Base-by-base conservation (phyloP, 2,329 filamentous ascomycete genomes). In the Penicillium sp. region DNA sequence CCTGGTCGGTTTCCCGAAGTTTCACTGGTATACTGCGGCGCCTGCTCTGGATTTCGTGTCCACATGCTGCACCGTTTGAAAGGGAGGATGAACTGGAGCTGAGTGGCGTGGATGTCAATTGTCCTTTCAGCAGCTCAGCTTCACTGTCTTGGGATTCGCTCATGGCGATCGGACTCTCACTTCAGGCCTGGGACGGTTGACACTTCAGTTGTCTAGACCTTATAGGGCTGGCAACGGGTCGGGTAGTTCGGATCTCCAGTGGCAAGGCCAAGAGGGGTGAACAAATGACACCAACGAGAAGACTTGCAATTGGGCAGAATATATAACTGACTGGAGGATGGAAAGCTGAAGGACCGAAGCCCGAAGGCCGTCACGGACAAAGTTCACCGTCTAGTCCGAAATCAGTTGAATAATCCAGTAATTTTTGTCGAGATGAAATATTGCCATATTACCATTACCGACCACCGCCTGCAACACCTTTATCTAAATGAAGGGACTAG, bases 1-100 rank as follows among this genome's bases (percentile, higher is more conserved):
- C 80, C 52, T 73, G 73, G 39, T 74, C 74, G 2, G 80, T 79
- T 66, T 77, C 74, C 63, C 82, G 77, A 35, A 83, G 69, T 40
- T 77, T 71, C 40, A 83, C 73, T 56, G 81, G 77, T 41, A 83
- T 75, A 66, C 54, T 58, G 13, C 22, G 33, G 37, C 47, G 51
- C 18, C 19, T 41, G 18, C 19, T 16, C 31, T 6, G 11, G 18
- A 5, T 7, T 27, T 49, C 43, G 11, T 37, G 31, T 9, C 36
- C 31, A n/a, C 11, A 19, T 7, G 52, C 35, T 16, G 36, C n/a
- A 27, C 37, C 41, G 13, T 18, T 37, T 3, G 50, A 40, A 18
- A 24, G 35, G 9, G 55, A 58, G 11, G 36, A 14, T 24, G 37
- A 41, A 35, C n/a, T 40, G n/a, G 49, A 37, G 49, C 16, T 51